Evolutionary conservation across 768 basidiomycete species (phyloP).

Genomic region (Tricholoma terreum): DNA sequence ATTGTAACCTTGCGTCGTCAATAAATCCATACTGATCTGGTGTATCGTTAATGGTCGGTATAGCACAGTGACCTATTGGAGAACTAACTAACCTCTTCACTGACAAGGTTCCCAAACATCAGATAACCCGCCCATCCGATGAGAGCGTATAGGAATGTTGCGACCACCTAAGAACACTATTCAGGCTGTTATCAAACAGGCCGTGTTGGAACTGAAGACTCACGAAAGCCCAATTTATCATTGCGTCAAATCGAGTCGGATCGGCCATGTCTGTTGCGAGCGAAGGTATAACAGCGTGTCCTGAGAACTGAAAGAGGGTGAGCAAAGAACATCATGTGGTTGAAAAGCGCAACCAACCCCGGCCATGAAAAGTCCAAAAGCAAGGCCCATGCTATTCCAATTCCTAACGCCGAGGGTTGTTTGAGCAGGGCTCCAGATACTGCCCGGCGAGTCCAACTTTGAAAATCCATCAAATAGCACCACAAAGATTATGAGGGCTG

Average conservation of each 20-base stretch:
- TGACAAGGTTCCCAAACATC: conserved; percentile 84
- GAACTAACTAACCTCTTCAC: conserved; percentile 64
- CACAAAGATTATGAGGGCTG: conserved; percentile 68
- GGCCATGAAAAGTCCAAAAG: conserved; percentile 90
- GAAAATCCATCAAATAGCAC: conserved; percentile 81
- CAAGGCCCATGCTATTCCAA: conserved; percentile 62
- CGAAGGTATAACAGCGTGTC: conserved; percentile 90
- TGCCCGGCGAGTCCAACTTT: conserved; percentile 73
- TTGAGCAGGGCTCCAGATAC: conserved; percentile 70
- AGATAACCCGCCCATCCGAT: conserved; percentile 83
- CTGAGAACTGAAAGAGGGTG: conserved; percentile 60
- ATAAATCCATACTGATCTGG: conserved; percentile 81
- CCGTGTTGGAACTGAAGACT: conserved; percentile 23
- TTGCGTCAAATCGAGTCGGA: conserved; percentile 72
- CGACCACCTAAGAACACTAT: conserved; percentile 42
- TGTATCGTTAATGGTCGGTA: background rate
- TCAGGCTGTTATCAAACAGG: background rate
- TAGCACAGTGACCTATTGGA: background rate
- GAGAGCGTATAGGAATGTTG: conserved; percentile 59
- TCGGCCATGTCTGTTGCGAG: conserved; percentile 87
- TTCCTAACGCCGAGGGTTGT: conserved; percentile 58
- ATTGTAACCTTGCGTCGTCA: conserved; percentile 74
- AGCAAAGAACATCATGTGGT: background rate
- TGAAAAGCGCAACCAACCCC: conserved; percentile 50
- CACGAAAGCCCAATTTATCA: conserved; percentile 87